A percentile compares a stretch with the other conserved stretches of the same genome.
Conservation (phyloP, 176 grass and related monocot genomes). For the Elymus sibiricus region DNA sequence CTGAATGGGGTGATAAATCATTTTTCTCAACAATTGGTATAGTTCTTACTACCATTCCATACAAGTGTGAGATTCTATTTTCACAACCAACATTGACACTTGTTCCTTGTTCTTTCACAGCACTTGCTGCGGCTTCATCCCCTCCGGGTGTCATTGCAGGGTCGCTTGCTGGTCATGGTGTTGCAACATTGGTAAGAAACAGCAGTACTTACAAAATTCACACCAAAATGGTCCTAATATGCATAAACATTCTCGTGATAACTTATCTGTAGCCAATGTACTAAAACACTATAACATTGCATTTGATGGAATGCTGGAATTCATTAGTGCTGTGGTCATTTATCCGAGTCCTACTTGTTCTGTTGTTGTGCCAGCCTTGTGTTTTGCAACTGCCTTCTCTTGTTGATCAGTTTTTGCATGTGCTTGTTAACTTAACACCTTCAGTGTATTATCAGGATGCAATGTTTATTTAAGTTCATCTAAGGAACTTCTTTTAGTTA, state of each 20-base stretch:
- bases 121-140: conserved; percentile 94
- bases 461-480: neutral
- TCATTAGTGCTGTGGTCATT: neutral
- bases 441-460: neutral
- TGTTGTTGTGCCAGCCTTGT: neutral
- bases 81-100: conserved; percentile 12
- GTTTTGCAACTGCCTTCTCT: conserved; percentile 1
- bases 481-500: neutral
- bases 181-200: conserved; percentile 88
- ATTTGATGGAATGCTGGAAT: neutral
- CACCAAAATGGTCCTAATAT: neutral
- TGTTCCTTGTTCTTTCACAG: conserved; percentile 43
- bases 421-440: conserved; percentile 4
- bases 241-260: neutral
- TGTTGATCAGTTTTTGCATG: neutral
- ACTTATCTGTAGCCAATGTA: neutral
- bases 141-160: conserved; percentile 92
- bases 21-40: conserved; percentile 98
- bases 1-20: conserved; percentile 99
- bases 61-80: neutral
- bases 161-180: conserved; percentile 79
- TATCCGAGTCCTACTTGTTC: neutral
- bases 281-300: neutral
- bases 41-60: neutral
- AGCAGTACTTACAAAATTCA: neutral